Base-by-base conservation (phyloP, 495 filamentous ascomycete species). In the Aspergillus asperescens region DNA sequence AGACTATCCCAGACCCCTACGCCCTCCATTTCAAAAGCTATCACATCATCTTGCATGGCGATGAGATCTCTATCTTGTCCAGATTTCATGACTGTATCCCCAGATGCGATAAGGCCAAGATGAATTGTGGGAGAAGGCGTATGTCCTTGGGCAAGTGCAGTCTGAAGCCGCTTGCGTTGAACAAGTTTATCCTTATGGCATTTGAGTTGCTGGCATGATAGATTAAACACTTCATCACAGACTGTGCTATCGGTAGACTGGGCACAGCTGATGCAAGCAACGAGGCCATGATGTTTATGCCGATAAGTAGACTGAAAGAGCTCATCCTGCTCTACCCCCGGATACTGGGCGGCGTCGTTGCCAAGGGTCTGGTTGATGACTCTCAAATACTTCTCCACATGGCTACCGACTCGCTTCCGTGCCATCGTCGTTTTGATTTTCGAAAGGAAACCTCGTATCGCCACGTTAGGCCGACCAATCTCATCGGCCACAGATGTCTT, bases 21-120 rank as follows among this genome's bases (percentile, higher is more conserved):
- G 13, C 55, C 64, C 43, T 71, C 69, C 65, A 70, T 71, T 31
- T 70, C 65, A 34, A 68, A 65, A 37, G 54, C 63, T 12, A 53
- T 46, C 2, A 43, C 7, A n/a, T 39, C 40, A 29, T 64, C 34
- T 6, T 48, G 38, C 9, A 7, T 13, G 10, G 58, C 49, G 7
- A 63, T 52, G 24, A 46, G 8, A 50, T 68, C 67, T 1, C 67
- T 60, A 56, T 63, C 56, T 18, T 58, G n/a, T n/a, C 56, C 64
- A 7, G 62, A 69, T 38, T 62, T 69, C 61, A 68, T 64, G 27
- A 69, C 62, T 5, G 56, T 53, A 50, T 69, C 63, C 24, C 50
- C 57, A 24, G 62, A 72, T 37, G 49, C 67, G 32, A 68, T 39
- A 3, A 42, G 7, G 23, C 64, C 66, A 42, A 67, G 43, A 39